Evolutionary conservation across 108 stramenopile species (phyloP), one percentile per base, ranked within the genome.

Genomic region (Skeletonema menzelii): DNA sequence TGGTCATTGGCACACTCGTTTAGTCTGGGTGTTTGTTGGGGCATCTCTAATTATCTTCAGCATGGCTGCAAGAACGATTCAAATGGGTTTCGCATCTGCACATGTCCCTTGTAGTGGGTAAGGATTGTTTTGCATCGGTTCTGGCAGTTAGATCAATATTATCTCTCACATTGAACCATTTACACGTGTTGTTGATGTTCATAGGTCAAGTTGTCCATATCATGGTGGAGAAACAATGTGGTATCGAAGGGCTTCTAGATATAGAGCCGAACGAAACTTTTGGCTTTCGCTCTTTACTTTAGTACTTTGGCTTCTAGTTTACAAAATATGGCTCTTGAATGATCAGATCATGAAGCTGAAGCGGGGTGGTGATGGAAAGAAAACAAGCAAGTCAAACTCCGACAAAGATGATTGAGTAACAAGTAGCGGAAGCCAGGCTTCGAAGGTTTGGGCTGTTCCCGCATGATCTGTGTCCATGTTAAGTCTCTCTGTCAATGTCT

Each of bases 211-310:
- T 19, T 81, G 80, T 34, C 64, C 63, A 14, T 81, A 61, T 55
- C 75, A 81, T 42, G 62, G 60, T 1, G 76, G 76, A n/a, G 80
- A 81, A 53, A 77, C 80, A 17, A 76, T 81, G 70, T 81, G 80
- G 80, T 81, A 81, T 53, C 40, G 80, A 0, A 26, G 62, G n/a
- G 80, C 80, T 19, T 59, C 63, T 4, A 63, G 76, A 14, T 81
- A 77, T 38, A 62, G 80, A 31, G 75, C 80, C n/a, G 80, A 81
- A 22, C 31, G 80, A 27, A 81, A 81, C 59, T 81, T 81, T 65
- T 81, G 80, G 80, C 40, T 81, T 17, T 67, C 72, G 27, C 76
- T 81, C 5, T 81, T 76, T 37, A 81, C 75, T 8, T 72, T 77
- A 49, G 46, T 76, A 8, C 31, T 81, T 13, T 81, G 80, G 80